Base-by-base conservation (phyloP, 805 yeast genomes). In the Myxozyma lipomycoides region DNA sequence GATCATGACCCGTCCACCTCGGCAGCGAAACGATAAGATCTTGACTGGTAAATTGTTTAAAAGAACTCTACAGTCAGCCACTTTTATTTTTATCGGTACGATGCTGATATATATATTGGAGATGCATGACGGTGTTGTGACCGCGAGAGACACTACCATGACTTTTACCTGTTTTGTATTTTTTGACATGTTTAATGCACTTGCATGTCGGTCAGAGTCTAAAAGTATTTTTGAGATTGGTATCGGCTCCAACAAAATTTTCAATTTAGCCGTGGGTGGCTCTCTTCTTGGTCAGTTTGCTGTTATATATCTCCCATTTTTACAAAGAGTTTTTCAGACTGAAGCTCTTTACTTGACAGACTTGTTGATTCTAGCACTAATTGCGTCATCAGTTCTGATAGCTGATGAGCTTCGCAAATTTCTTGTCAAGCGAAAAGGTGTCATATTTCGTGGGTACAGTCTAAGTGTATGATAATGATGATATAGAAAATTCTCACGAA, bases 121-220 rank as follows among this genome's bases (percentile, higher is more conserved):
- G 68, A 88, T 91, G 95, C 77, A 79, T 21, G 95, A 87, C 61
- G 78, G 81, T 25, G 78, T 77, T 55, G 82, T 91, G 49, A 89
- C 97, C 1, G 83, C 91, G 12, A 84, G 98, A 70, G 98, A 93
- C 67, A 93, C 98, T 19, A 93, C 99, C 1, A 93, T 93, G 98
- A 91, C 98, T 0, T 93, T 93, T 65, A 93, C 98, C 0, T 87
- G 98, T 66, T 93, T 93, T 70, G 98, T 93, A 9, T 74, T 91
- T 49, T 93, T 83, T 64, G 99, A 93, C 69, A 86, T 93, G 95
- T 93, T 93, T 73, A 93, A 90, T 69, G 99, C 99, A 0, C 73
- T 93, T 59, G 75, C 95, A 15, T 91, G 97, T 69, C 86, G 98
- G 63, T 95, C 95, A 57, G 77, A 84, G 51, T 76, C 87, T 40